Evolutionary conservation across 148 eudicot species (phyloP), one percentile per base, ranked within the genome.

Genomic region (Persicaria maculosa): DNA sequence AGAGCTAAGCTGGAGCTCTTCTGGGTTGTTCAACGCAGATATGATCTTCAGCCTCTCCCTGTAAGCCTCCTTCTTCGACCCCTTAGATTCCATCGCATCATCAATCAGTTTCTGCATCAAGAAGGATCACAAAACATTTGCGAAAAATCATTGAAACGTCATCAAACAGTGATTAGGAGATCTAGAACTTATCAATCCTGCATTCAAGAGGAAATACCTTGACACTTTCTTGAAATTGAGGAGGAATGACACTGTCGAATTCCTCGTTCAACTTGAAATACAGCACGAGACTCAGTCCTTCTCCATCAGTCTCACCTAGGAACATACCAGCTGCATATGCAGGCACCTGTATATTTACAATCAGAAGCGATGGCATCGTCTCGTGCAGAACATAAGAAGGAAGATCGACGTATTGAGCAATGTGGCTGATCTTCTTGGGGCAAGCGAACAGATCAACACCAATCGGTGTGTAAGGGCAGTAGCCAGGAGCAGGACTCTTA

Each of bases 271-370:
- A 50, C 80, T 80, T 87, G 81, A 93, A 93, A 76, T 93, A 93
- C 55, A 93, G 45, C 6, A 93, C 96, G 15, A 93, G 88, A 85
- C 90, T 93, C 76, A 86, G 68, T 58, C 98, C 92, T 77, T 90
- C 98, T 15, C 98, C 98, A 57, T 93, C 83, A 31, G 71, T 76
- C 14, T 93, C 92, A 67, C 92, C 91, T 58, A 69, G 80, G 80
- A 93, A 93, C 80, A 93, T 74, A 19, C 87, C 72, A 64, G 98
- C 88, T 44, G 98, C 84, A 83, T 93, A 90, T 64, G 89, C 74
- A 83, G 98, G 98, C 83, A 93, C 79, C 98, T 93, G 98, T 70
- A 93, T 80, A 73, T 93, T 93, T 48, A 93, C 90, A 71, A 93
- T 83, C 55, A 93, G 80, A 7, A 93, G 74, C 1, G 98, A 80